A percentile compares a stretch with the other conserved stretches of the same genome.
Evolutionary conservation across 345 rosid genomes (phyloP).

Genomic region (Eucalyptus victrix): DNA sequence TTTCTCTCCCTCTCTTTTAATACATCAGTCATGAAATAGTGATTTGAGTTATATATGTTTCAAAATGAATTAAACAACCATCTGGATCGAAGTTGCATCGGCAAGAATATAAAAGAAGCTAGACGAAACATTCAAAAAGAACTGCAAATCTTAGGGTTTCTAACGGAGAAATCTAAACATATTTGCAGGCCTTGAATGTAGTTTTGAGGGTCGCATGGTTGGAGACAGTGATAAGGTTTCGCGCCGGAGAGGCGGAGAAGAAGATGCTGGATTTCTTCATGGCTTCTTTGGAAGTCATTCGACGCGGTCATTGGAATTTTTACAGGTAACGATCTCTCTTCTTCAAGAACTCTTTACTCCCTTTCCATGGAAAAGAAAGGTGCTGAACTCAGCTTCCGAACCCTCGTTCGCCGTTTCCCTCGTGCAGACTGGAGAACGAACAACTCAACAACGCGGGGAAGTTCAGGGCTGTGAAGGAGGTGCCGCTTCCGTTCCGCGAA

Average conservation of each 20-base stretch:
- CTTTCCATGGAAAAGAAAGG: neutral
- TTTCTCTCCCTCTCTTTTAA: neutral
- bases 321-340: constrained; percentile 43
- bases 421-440: constrained; percentile 1
- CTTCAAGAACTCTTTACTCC: neutral
- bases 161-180: neutral
- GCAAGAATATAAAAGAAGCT: neutral
- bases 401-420: neutral
- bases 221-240: constrained; percentile 59
- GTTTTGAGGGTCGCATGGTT: constrained; percentile 86
- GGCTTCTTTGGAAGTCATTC: constrained; percentile 85
- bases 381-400: neutral
- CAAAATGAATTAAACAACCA: neutral
- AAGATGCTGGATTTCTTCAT: constrained; percentile 64
- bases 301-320: constrained; percentile 98
- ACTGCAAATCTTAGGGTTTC: neutral
- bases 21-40: neutral
- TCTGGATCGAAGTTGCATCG: neutral
- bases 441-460: neutral
- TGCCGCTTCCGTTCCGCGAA: constrained; percentile 3
- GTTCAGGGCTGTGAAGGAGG: neutral
- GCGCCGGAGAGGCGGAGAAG: constrained; percentile 26
- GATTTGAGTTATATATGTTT: neutral
- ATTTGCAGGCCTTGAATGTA: constrained; percentile 61
- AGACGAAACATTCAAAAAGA: neutral